phyloP scores from a whole-genome alignment of 2,329 filamentous ascomycete genomes.

The Arthroderma uncinatum region DNA sequence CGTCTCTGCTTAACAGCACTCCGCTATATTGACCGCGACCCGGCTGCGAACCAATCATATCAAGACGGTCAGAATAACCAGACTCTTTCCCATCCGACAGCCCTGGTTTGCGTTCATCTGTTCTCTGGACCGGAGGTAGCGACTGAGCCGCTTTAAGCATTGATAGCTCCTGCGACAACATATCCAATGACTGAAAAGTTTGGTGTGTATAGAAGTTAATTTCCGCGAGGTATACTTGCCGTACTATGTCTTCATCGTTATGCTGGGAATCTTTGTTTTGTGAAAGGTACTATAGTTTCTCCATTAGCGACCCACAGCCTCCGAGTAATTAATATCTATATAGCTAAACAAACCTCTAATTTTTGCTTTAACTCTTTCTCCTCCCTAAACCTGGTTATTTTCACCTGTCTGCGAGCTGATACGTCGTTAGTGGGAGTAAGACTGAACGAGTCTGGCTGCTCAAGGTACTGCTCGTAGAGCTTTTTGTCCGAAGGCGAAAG shows the following conservation, averaged over 20 bases:
- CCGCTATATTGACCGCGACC: slow-evolving; percentile 45
- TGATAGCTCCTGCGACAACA: slow-evolving; percentile 70
- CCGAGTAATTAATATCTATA: slow-evolving; percentile 8
- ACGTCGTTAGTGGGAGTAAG: slow-evolving; percentile 57
- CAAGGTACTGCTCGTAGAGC: slow-evolving; percentile 61
- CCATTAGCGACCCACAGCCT: slow-evolving; percentile 21
- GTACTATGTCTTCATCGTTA: slow-evolving; percentile 73
- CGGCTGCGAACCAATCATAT: slow-evolving; percentile 45
- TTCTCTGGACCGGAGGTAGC: slow-evolving; percentile 26
- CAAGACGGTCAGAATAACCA: slow-evolving; percentile 62
- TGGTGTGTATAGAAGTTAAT: slow-evolving; percentile 63
- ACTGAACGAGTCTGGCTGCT: slow-evolving; percentile 61
- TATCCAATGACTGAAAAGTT: slow-evolving; percentile 77
- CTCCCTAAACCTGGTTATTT: slow-evolving; percentile 72
- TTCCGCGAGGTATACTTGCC: slow-evolving; percentile 66
- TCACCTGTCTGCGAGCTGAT: slow-evolving; percentile 61
- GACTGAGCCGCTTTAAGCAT: slow-evolving; percentile 63
- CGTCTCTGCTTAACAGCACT: slow-evolving; percentile 63
- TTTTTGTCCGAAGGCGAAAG: slow-evolving; percentile 54
- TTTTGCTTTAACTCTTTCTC: slow-evolving; percentile 78
- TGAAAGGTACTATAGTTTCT: slow-evolving; percentile 41
- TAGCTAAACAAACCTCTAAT: slow-evolving; percentile 49
- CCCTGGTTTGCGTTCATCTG: slow-evolving; percentile 36
- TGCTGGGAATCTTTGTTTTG: slow-evolving; percentile 50
- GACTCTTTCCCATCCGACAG: slow-evolving; percentile 33